Evolutionary conservation across 495 filamentous ascomycete genomes (phyloP), one percentile per base, ranked within the genome.

Genomic region (Emericellopsis terricola): DNA sequence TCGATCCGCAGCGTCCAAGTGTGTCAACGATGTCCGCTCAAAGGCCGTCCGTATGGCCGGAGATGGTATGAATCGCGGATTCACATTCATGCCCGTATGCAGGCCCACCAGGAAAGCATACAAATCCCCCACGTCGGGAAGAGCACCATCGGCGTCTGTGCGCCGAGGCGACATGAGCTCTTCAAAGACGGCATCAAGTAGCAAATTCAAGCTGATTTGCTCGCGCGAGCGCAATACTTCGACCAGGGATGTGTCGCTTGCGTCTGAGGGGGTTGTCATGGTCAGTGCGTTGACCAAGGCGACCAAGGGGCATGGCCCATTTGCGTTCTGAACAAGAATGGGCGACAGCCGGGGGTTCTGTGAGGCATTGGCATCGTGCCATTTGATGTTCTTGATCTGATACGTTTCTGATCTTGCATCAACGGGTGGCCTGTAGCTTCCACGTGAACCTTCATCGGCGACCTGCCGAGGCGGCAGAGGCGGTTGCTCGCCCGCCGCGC

Each of bases 31-130:
- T 14, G 51, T 60, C 21, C 55, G 50, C 34, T 57, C 57, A 34
- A 71, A 52, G 10, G 51, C 57, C 14, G 53, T 43, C 13, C 59
- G 33, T 36, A 56, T 53, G 10, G 60, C 47, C 9, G 53, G 24
- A 18, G 49, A 44, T 3, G 58, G 56, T n/a, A 83, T 65, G 37
- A 92, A 81, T 13, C 79, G 76, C 24, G 89, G 89, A 45, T 97
- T 96, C 29, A 94, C 89, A 46, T 96, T 96, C 86, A 97, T 92
- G 24, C 89, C 89, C 1, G 86, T 94, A 49, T 94, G 84, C 3
- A 97, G 62, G 29, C 81, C 81, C 18, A 86, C 68, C 7, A 97
- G 64, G 48, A 97, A 96, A 13, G 65, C 57, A 48, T 91, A 87
- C 1, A 97, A 63, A 28, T 91, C 85, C 27, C 73, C 62, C 34